Evolutionary conservation across 208 protist species (phyloP), one percentile per base, ranked within the genome.

Genomic region (Trypanosoma grayi): DNA sequence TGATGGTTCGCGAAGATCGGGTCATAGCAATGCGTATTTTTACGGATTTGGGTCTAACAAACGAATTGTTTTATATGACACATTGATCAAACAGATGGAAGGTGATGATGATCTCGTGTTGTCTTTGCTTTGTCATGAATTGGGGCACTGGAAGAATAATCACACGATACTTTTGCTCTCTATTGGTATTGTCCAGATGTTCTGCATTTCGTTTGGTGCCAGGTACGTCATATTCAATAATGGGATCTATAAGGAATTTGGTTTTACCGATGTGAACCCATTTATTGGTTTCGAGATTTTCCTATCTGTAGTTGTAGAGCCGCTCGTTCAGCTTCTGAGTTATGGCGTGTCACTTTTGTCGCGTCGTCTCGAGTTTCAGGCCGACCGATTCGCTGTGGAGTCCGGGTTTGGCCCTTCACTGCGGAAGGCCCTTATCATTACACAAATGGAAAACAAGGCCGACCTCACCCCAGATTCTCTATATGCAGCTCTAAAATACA

Each of bases 51-150:
- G 80, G 51, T 77, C 71, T 11, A 92, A 90, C 72, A 92, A 93
- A 72, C 71, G 79, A 46, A 91, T 97, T 67, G 93, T 97, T 14
- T 58, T 97, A 14, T 97, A 90, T 60, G 93, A 97, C 66, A 96
- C 90, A 6, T 51, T 97, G 16, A 56, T 96, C 16, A 66, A 89
- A 46, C 81, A 92, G 28, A 53, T 84, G 54, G 66, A 74, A 28
- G 67, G 70, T 13, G 68, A 85, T 43, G 82, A 94, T 10, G 80
- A 82, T 33, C 51, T 76, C 10, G 47, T 97, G 5, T 18, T 90
- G 2, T 81, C 87, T 1, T 79, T 96, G 1, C 69, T 97, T 5
- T 82, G 75, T 34, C 93, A 97, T 73, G 93, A 97, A 70, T 63
- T 97, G 5, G 90, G 90, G 18, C 93, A 97, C 71, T 95, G 90